Evolutionary conservation across 331 rosid genomes (phyloP).

Genomic region (Rosa hybrid): DNA sequence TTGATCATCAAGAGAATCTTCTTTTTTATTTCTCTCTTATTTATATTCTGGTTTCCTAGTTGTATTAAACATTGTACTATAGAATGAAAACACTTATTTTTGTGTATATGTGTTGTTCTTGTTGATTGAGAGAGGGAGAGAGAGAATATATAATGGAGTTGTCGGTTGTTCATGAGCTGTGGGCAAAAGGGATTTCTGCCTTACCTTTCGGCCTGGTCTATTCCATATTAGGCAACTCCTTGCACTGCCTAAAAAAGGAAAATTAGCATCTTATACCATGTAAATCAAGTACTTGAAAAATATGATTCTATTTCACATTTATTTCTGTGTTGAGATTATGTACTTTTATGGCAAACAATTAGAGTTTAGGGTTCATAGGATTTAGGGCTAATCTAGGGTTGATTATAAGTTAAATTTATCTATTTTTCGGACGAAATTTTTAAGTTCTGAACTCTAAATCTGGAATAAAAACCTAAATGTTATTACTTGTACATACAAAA

Average conservation of each 20-base stretch:
- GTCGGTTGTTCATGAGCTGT: constrained; percentile 56
- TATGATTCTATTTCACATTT: neutral
- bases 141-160: constrained; percentile 25
- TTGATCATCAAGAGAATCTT: neutral
- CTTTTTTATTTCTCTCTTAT: constrained; percentile 1
- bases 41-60: constrained; percentile 9
- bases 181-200: constrained; percentile 36
- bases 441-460: neutral
- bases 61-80: constrained; percentile 25
- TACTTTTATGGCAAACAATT: neutral
- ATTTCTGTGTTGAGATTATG: neutral
- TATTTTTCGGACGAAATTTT: neutral
- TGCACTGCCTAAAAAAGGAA: constrained; percentile 49
- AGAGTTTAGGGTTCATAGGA: neutral
- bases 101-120: neutral
- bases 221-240: constrained; percentile 51
- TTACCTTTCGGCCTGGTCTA: constrained; percentile 40
- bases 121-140: constrained; percentile 18
- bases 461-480: neutral
- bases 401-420: neutral
- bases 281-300: neutral
- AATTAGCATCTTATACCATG: constrained; percentile 20
- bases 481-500: neutral
- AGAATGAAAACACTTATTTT: constrained; percentile 24
- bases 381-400: neutral